Base-by-base conservation (phyloP, 2,329 filamentous ascomycete species). In the Fusarium concolor region DNA sequence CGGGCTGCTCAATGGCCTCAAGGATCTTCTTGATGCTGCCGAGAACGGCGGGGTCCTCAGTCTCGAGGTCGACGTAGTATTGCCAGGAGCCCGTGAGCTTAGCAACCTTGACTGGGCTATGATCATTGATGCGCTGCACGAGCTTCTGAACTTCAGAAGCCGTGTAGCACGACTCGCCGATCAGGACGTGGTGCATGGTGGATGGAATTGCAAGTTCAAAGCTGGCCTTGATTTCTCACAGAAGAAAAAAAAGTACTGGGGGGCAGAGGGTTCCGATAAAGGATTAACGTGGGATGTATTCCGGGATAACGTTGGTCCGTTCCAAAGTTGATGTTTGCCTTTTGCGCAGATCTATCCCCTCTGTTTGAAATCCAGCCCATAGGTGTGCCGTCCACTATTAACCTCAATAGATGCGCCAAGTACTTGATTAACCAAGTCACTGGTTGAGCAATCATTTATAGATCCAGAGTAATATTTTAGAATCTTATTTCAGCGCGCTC, bases 21-120 rank as follows among this genome's bases (percentile, higher is more conserved):
- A 86, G 79, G 51, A 86, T 80, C 72, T 79, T 81, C 74, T 80
- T 77, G 71, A 80, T 74, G 79, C 84, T 75, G 79, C 81, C 71
- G 78, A 87, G 78, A 62, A 71, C 62, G 33, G 49, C 46, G 57
- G 56, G 37, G 56, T 72, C 61, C 38, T 80, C 76, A 29, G 74
- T 80, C 64, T 84, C 83, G 65, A 90, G 82, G 75, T 90, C 85
- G 59, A 92, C 84, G 74, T 92, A 92, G 82, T 92, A 92, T 58
- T 88, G 77, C 85, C 87, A 89, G 56, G 82, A 81, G 56, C 86
- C 86, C 18, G 80, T 76, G 66, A 89, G 80, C 53, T 78, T 77
- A 62, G 80, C 79, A 62, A 87, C 82, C 74, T 82, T 82, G 68
- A 77, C 77, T 62, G 79, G 69, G 58, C 78, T 77, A 71, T 80